phyloP scores from a whole-genome alignment of 192 early-diverging fungal species.

The Podila verticillata region DNA sequence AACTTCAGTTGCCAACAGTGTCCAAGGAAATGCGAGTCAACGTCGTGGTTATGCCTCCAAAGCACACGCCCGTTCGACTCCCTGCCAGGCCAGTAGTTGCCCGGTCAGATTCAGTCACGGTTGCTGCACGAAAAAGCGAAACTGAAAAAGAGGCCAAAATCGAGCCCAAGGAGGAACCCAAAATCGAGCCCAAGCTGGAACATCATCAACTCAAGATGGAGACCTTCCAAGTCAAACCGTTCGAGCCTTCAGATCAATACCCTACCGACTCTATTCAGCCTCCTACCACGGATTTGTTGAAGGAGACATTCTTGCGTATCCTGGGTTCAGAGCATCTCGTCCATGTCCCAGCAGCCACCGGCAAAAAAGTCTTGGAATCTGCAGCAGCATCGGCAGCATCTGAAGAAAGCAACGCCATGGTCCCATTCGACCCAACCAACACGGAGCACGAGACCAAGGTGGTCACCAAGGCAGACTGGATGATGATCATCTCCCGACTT shows the following conservation, averaged over 20 bases:
- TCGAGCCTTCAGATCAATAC: slow-evolving; percentile 22
- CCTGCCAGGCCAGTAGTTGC: slow-evolving; percentile 28
- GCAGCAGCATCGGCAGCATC: slow-evolving; percentile 9
- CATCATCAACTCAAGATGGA: slow-evolving; percentile 34
- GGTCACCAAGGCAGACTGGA: slow-evolving; percentile 53
- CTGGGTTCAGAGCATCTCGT: slow-evolving; percentile 32
- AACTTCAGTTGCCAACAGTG: slow-evolving; percentile 31
- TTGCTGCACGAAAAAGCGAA: slow-evolving; percentile 8
- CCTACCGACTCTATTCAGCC: not conserved
- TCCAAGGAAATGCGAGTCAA: slow-evolving; percentile 21
- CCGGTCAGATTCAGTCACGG: slow-evolving; percentile 23
- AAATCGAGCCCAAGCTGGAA: slow-evolving; percentile 7
- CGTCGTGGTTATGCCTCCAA: slow-evolving; percentile 28
- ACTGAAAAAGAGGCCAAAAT: slow-evolving; percentile 19
- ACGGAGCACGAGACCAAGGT: slow-evolving; percentile 22
- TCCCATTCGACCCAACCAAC: slow-evolving; percentile 1
- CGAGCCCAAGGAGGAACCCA: slow-evolving; percentile 25
- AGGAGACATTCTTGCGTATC: slow-evolving; percentile 37
- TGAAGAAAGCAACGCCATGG: not conserved
- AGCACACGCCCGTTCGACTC: slow-evolving; percentile 23
- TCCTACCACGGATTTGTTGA: slow-evolving; percentile 13
- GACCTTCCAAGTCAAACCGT: slow-evolving; percentile 35
- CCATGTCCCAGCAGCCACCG: slow-evolving; percentile 32
- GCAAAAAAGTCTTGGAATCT: slow-evolving; percentile 39
- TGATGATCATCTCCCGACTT: slow-evolving; percentile 48